A percentile compares a stretch with the other conserved stretches of the same genome.
phyloP scores from a whole-genome alignment of 495 filamentous ascomycete species.

The Xylaria palmicola region DNA sequence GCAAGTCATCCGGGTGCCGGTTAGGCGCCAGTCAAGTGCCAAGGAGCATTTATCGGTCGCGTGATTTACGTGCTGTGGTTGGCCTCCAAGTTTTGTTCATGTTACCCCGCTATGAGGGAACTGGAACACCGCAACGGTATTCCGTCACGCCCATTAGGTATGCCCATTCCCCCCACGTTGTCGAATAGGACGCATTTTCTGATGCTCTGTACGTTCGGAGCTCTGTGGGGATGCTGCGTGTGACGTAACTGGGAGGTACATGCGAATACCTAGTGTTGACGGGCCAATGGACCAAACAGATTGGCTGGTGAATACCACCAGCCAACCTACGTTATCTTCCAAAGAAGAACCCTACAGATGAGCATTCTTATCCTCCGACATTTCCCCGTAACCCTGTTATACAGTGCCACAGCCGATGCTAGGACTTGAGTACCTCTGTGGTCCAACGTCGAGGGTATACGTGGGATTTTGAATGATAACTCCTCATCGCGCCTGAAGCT shows the following conservation, averaged over 20 bases:
- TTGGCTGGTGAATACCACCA: neutral
- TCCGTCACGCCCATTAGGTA: conserved; percentile 36
- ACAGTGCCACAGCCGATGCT: conserved; percentile 16
- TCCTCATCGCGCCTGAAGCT: conserved; percentile 1
- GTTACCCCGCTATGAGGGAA: conserved; percentile 27
- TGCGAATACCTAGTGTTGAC: conserved; percentile 2
- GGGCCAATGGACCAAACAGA: neutral
- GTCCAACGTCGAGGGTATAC: conserved; percentile 12
- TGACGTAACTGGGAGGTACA: neutral
- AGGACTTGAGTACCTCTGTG: conserved; percentile 14
- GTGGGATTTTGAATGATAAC: conserved; percentile 4
- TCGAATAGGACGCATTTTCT: conserved; percentile 22
- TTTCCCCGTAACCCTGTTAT: neutral
- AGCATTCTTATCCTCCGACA: no score
- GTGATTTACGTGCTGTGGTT: neutral
- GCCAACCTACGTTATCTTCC: no score
- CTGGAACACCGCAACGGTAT: conserved; percentile 15
- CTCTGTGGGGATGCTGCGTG: conserved; percentile 18
- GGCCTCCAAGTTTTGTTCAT: conserved; percentile 18
- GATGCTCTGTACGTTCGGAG: conserved; percentile 21
- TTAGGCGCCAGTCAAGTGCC: neutral
- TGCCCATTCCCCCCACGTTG: conserved; percentile 38
- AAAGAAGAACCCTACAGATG: no score
- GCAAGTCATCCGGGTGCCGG: no score
- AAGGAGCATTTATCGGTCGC: conserved; percentile 2